Evolutionary conservation across 371 early-diverging fungal species (phyloP), one percentile per base, ranked within the genome.

Genomic region (Encephalitozoon cuniculi): DNA sequence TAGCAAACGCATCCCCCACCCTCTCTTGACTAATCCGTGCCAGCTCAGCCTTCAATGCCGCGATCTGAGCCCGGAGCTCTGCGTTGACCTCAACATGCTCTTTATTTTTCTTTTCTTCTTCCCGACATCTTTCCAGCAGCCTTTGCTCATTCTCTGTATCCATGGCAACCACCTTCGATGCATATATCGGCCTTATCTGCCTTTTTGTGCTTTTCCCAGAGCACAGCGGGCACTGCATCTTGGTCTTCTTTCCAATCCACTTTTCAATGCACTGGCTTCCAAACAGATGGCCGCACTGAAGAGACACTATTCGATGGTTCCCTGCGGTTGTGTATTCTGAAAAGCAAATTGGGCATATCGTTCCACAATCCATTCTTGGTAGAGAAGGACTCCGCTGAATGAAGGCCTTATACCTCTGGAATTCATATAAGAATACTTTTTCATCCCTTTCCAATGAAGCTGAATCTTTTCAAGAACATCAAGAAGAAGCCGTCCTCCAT

Each of bases 271-370:
- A 81, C 40, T 70, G 46, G 37, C 64, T 18, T 23, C 81, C 81
- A 68, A 81, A 81, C 28, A 81, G 21, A 66, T 81, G 81, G 5
- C 81, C 81, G 64, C 81, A 81, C 64, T 77, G 72, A 26, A 81
- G 52, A 63, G 74, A 63, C 18, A 43, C 69, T 23, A 74, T 63
- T 51, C 75, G 69, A 41, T 81, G 81, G 32, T 30, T 44, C 8
- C 76, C 81, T 9, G 52, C 44, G 12, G 49, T 51, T n/a, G 81
- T 75, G 63, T 74, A 81, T 54, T 71, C 69, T 8, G 51, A 55
- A 37, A 71, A 75, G 68, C 81, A 81, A 26, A 81, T 81, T 40
- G 77, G 75, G 71, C 81, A 81, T 65, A 26, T n/a, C 9, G 37
- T 39, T 12, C 68, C 72, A 21, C 71, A 66, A 21, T 65, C 66